Evolutionary conservation across 202 grass and related monocot species (phyloP), one percentile per base, ranked within the genome.

Genomic region (Carex arenaria): DNA sequence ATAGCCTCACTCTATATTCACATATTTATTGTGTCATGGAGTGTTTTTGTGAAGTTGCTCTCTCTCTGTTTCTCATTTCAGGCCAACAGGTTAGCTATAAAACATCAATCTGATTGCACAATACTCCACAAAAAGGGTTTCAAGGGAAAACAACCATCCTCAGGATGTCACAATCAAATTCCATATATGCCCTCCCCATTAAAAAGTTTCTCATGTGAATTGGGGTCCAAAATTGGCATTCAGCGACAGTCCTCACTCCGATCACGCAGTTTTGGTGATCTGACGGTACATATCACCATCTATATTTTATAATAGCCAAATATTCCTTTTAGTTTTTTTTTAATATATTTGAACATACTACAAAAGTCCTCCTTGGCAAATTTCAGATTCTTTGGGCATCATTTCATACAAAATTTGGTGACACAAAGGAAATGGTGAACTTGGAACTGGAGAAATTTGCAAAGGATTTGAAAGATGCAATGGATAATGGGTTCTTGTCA

Each of bases 181-280:
- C 3, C 61, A 62, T 67, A 71, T 77, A 40, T 63, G 17, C 80
- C 61, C 66, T 49, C 53, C 10, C 19, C 53, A 42, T 61, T 59
- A 34, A 87, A 87, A 84, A 87, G 86, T 47, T 87, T 87, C 47
- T 87, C 86, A 83, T 66, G 82, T 78, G 86, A 87, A 79, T 61
- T 87, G 52, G 81, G 80, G 23, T 61, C 71, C 51, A 87, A 43
- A 71, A 64, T 55, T 78, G 80, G 81, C 3, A 87, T 68, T 78
- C 81, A 42, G 55, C 69, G 15, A 61, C 84, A 19, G 7, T 13
- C 47, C 43, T 47, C 22, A 2, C 65, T 84, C 31, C 38, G 51
- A 79, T 78, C 86, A 66, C 70, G 68, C 1, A 87, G 86, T 79
- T 87, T 53, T 52, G 67, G 43, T 45, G 80, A 84, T 60, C 53